phyloP scores from a whole-genome alignment of 75 land plant species.

The Adiantum capillusveneris region DNA sequence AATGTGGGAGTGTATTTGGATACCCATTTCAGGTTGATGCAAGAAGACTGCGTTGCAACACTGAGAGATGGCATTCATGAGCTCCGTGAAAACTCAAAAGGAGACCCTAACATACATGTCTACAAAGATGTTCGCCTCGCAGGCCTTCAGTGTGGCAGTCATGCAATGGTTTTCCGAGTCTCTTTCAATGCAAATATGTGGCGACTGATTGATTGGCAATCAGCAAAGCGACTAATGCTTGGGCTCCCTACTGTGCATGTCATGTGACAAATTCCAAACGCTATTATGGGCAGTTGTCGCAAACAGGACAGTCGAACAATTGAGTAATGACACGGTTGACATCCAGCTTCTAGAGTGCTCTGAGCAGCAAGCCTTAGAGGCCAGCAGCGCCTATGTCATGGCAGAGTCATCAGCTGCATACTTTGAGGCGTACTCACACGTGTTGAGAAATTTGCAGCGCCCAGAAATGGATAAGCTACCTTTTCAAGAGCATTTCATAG shows the following conservation, averaged over 20 bases:
- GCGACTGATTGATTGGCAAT: not conserved
- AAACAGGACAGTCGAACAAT: not conserved
- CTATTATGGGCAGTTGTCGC: slow-evolving; percentile 9
- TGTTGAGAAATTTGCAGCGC: slow-evolving; percentile 12
- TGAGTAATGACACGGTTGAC: not conserved
- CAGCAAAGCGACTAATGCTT: slow-evolving; percentile 10
- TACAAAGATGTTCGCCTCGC: not conserved
- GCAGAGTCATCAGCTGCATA: slow-evolving; percentile 18
- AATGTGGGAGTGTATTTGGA: slow-evolving; percentile 11
- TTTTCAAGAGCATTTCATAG: slow-evolving; percentile 12
- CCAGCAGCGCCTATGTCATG: slow-evolving; percentile 12
- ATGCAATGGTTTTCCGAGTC: not conserved
- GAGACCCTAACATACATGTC: not conserved
- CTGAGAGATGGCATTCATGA: slow-evolving; percentile 3
- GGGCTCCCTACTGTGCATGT: slow-evolving; percentile 18
- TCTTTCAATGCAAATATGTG: not conserved
- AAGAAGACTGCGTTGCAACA: slow-evolving; percentile 12
- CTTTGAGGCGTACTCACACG: slow-evolving; percentile 27
- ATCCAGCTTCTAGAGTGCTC: slow-evolving; percentile 2
- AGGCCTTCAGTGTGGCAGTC: not conserved
- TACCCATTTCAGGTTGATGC: slow-evolving; percentile 19
- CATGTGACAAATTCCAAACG: slow-evolving; percentile 5
- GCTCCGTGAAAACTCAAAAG: not conserved
- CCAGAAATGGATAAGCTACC: slow-evolving; percentile 21
- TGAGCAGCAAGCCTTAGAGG: not conserved